Evolutionary conservation across 2,329 filamentous ascomycete species (phyloP).

Genomic region (Claviceps digitariae): DNA sequence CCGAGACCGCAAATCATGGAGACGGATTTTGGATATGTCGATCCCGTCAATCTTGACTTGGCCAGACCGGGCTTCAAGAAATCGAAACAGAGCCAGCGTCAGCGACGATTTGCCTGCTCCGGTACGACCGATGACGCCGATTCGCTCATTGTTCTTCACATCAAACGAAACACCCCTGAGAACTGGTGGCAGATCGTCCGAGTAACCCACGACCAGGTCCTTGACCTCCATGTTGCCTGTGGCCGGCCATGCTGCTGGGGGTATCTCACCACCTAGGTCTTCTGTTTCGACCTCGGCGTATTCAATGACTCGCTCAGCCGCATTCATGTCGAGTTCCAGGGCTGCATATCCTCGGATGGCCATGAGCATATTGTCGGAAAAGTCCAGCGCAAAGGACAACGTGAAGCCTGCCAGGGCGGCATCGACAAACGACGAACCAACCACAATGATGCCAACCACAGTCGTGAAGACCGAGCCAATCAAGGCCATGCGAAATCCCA

Average conservation of each 20-base stretch:
- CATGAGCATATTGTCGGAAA: constrained; percentile 50
- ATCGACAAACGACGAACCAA: constrained; percentile 47
- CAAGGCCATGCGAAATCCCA: constrained; percentile 57
- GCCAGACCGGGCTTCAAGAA: constrained; percentile 55
- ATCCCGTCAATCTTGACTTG: constrained; percentile 58
- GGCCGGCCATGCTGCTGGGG: constrained; percentile 62
- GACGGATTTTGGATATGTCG: constrained; percentile 58
- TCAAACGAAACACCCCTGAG: constrained; percentile 56
- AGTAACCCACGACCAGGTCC: constrained; percentile 59
- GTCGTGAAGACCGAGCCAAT: constrained; percentile 57
- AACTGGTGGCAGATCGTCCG: constrained; percentile 55
- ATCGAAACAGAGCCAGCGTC: constrained; percentile 64
- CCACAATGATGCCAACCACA: constrained; percentile 50
- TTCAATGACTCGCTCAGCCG: constrained; percentile 62
- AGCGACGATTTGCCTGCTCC: constrained; percentile 67
- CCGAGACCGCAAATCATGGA: constrained; percentile 57
- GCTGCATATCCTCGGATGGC: constrained; percentile 54
- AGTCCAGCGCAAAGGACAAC: constrained; percentile 58
- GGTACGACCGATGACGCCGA: constrained; percentile 68
- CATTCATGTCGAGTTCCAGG: constrained; percentile 67
- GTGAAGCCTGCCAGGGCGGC: constrained; percentile 64
- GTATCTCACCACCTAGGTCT: constrained; percentile 43
- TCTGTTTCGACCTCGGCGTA: constrained; percentile 59
- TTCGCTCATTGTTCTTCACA: constrained; percentile 51
- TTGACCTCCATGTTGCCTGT: constrained; percentile 61